phyloP scores from a whole-genome alignment of 306 rosid genomes.

The Gillenia trifoliata region DNA sequence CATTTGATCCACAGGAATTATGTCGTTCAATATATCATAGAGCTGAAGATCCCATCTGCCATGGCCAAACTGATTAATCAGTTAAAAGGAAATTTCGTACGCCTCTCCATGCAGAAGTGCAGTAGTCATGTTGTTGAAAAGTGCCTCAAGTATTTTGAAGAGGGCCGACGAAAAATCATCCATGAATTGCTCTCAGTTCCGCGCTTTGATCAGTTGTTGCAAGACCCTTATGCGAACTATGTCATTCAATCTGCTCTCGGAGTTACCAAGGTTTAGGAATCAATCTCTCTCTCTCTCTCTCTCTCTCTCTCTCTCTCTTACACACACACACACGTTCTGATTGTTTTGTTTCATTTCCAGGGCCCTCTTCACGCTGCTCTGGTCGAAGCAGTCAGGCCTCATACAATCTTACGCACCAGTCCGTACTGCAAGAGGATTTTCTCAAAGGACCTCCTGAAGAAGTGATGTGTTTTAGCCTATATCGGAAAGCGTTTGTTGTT shows the following conservation, averaged over 20 bases:
- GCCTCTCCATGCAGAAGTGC: slow-evolving; percentile 52
- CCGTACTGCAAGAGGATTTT: slow-evolving; percentile 77
- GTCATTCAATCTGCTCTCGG: slow-evolving; percentile 59
- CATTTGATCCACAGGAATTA: slow-evolving; percentile 45
- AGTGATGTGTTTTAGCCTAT: slow-evolving; percentile 23
- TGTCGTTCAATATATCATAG: slow-evolving; percentile 63
- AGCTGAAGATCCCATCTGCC: slow-evolving; percentile 36
- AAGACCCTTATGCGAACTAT: slow-evolving; percentile 74
- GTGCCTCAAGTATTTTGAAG: slow-evolving; percentile 43
- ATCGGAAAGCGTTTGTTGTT: slow-evolving; percentile 19
- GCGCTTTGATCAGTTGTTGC: slow-evolving; percentile 52
- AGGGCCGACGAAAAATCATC: slow-evolving; percentile 44
- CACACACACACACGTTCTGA: neutral
- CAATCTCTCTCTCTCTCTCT: neutral
- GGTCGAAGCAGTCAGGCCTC: slow-evolving; percentile 40
- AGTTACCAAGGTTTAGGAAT: slow-evolving; percentile 46
- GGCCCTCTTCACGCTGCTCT: slow-evolving; percentile 47
- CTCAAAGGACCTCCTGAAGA: slow-evolving; percentile 38
- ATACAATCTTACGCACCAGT: slow-evolving; percentile 47
- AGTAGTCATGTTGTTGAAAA: slow-evolving; percentile 80
- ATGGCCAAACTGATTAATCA: slow-evolving; percentile 34
- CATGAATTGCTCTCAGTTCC: slow-evolving; percentile 42
- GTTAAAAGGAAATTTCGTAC: slow-evolving; percentile 50
- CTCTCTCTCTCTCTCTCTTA: neutral
- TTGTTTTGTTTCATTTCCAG: slow-evolving; percentile 28